These are phyloP conservation scores for Arachnomyces sp. DNA, from an alignment of 2,329 filamentous ascomycete species.

Conservation along the genomic window DNA sequence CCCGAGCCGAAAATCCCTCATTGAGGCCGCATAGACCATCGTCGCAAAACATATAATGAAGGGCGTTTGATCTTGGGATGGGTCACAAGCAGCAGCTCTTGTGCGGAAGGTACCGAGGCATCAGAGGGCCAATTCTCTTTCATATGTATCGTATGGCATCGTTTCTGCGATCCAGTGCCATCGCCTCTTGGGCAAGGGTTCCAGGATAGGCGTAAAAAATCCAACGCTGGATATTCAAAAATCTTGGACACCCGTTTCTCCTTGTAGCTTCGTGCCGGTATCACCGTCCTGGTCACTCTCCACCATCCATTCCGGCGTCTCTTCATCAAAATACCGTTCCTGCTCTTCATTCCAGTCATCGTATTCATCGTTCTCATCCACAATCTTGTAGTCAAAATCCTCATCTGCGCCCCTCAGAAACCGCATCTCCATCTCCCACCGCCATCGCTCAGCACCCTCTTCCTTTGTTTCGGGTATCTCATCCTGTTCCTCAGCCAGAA, in stretches of 20 bases:
- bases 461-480: constrained; percentile 52
- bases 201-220: no score
- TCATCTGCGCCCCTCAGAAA: constrained; percentile 67
- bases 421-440: constrained; percentile 60
- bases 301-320: constrained; percentile 60
- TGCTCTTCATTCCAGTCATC: constrained; percentile 59
- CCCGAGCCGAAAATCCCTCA: no score
- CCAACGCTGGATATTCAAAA: constrained; percentile 49
- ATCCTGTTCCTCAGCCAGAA: constrained; percentile 50
- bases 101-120: no score
- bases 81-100: no score
- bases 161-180: no score
- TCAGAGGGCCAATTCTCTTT: no score
- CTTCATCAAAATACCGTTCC: constrained; percentile 71
- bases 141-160: no score
- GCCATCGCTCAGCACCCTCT: constrained; percentile 62
- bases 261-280: constrained; percentile 26
- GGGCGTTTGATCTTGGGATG: no score
- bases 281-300: constrained; percentile 34
- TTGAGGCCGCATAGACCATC: no score
- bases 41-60: no score
- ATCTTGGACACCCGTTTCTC: constrained; percentile 65
- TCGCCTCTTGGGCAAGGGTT: no score
- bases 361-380: constrained; percentile 65
- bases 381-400: constrained; percentile 66